Evolutionary conservation across 2,329 filamentous ascomycete species (phyloP).

Genomic region (Xylariales sp.): DNA sequence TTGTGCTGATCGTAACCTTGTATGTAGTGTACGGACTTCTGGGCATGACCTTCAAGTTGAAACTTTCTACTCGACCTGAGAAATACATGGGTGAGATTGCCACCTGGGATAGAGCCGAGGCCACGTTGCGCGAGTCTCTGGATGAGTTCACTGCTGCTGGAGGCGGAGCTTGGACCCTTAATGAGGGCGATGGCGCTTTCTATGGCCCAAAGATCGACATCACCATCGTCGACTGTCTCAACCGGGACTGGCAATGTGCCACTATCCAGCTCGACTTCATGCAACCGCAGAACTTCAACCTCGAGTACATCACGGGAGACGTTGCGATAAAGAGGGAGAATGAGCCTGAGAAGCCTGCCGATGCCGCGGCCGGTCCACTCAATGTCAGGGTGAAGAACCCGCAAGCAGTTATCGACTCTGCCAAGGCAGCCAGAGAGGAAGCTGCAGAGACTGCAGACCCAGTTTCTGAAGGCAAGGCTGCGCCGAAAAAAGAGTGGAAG

Average conservation of each 20-base stretch:
- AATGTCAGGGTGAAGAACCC: conserved; percentile 31
- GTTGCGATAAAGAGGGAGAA: conserved; percentile 36
- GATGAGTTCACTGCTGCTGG: conserved; percentile 63
- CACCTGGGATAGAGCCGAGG: conserved; percentile 87
- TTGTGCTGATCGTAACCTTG: no score
- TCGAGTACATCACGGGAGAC: conserved; percentile 78
- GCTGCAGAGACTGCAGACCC: conserved; percentile 32
- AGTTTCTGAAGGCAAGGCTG: conserved; percentile 39
- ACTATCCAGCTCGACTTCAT: conserved; percentile 96
- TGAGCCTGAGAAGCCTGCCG: conserved; percentile 25
- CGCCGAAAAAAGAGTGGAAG: conserved; percentile 23
- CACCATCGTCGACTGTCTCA: conserved; percentile 82
- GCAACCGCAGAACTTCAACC: conserved; percentile 76
- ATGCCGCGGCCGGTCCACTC: no score
- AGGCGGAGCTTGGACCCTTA: conserved; percentile 73
- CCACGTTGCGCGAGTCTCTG: conserved; percentile 72
- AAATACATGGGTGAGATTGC: conserved; percentile 82
- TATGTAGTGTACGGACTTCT: conserved; percentile 80
- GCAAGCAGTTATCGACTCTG: conserved; percentile 21
- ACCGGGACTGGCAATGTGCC: conserved; percentile 81
- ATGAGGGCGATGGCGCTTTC: conserved; percentile 93
- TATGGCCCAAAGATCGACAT: conserved; percentile 99
- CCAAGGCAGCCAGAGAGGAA: conserved; percentile 32
- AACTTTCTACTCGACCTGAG: conserved; percentile 85
- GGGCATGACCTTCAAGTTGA: conserved; percentile 87